Evolutionary conservation across 306 rosid species (phyloP).

Genomic region (Cicer yamashitae): DNA sequence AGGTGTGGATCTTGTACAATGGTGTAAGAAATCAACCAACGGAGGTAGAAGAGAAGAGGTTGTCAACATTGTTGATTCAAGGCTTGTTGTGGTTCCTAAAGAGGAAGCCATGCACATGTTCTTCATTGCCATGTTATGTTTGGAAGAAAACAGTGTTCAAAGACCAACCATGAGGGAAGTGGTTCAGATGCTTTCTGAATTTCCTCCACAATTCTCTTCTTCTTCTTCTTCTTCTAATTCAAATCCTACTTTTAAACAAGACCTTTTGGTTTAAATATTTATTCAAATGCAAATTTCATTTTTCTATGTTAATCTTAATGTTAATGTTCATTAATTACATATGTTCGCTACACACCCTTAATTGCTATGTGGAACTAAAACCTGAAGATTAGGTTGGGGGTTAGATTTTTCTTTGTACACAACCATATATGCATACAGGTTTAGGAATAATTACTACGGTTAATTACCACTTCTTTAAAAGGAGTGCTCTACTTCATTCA

Average conservation of each 20-base stretch:
- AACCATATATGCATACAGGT: slow-evolving; percentile 42
- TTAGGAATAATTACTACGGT: slow-evolving; percentile 39
- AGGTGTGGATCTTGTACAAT: slow-evolving; percentile 78
- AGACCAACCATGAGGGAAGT: slow-evolving; percentile 95
- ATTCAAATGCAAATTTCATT: neutral
- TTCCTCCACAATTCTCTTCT: slow-evolving; percentile 58
- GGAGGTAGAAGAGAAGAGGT: slow-evolving; percentile 61
- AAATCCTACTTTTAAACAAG: slow-evolving; percentile 52
- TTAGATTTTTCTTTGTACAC: slow-evolving; percentile 42
- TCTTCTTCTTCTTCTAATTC: slow-evolving; percentile 35
- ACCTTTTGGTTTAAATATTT: slow-evolving; percentile 54
- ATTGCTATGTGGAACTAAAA: slow-evolving; percentile 8
- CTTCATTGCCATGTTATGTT: slow-evolving; percentile 70
- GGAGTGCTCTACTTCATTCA: slow-evolving; percentile 18
- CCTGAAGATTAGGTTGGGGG: neutral
- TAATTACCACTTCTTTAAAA: slow-evolving; percentile 41
- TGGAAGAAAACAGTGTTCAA: slow-evolving; percentile 75
- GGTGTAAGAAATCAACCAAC: slow-evolving; percentile 63
- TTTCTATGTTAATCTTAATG: slow-evolving; percentile 21
- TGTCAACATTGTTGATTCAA: slow-evolving; percentile 53
- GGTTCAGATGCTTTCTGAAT: slow-evolving; percentile 85
- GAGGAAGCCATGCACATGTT: slow-evolving; percentile 81
- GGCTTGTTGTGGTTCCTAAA: slow-evolving; percentile 54
- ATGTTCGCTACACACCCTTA: slow-evolving; percentile 24
- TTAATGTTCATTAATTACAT: slow-evolving; percentile 28